These are phyloP conservation scores for Straminergon stramineum DNA, from an alignment of 225 moss, liverwort and hornwort species.

Conservation along the genomic window DNA sequence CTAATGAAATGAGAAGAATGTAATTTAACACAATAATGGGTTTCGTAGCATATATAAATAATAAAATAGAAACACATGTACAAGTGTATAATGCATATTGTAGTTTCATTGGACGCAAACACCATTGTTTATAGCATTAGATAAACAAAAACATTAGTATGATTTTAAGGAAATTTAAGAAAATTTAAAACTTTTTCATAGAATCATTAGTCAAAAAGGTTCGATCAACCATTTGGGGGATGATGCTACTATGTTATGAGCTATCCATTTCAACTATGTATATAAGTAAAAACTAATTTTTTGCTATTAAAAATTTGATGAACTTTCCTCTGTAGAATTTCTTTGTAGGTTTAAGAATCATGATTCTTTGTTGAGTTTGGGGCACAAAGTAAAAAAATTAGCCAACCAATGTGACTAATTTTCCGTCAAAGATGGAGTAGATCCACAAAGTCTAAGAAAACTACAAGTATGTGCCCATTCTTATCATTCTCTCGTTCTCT, in stretches of 20 bases:
- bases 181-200: neutral
- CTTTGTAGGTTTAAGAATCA: neutral
- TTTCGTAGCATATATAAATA: neutral
- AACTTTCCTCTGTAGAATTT: accelerated
- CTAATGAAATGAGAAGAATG: neutral
- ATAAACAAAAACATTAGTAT: neutral
- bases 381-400: accelerated
- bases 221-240: neutral
- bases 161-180: no score
- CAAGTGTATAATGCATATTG: neutral
- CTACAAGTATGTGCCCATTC: accelerated
- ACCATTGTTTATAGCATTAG: neutral
- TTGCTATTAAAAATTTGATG: neutral
- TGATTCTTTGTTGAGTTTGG: neutral
- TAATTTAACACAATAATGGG: no score
- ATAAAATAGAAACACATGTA: no score
- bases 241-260: no score
- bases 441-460: neutral
- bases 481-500: neutral
- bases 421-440: neutral
- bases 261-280: neutral
- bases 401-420: neutral
- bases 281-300: neutral
- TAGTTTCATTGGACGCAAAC: neutral
- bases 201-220: neutral